Conservation (phyloP, 2,329 filamentous ascomycete species). For the Ophiocordyceps unilateralis region DNA sequence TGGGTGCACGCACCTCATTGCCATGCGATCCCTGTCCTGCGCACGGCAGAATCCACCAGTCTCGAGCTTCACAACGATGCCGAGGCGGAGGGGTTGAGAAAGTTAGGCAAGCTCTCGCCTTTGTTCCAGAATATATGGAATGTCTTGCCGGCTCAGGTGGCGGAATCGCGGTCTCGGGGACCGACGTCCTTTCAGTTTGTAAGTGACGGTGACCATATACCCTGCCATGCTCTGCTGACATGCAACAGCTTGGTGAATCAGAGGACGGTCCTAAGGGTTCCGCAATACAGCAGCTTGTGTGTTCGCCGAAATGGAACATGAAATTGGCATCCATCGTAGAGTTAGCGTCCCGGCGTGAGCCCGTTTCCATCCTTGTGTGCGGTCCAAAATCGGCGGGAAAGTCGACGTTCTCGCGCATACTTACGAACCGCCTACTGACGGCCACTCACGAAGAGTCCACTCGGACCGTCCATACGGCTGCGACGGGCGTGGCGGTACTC, state of each 20-base stretch:
- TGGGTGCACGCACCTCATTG: conserved; percentile 52
- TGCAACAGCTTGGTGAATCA: conserved; percentile 31
- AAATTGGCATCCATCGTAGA: conserved; percentile 29
- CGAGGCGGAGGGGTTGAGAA: conserved; percentile 27
- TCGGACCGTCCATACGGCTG: conserved; percentile 1
- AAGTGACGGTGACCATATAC: conserved; percentile 5
- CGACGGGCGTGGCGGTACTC: conserved; percentile 34
- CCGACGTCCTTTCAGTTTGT: conserved; percentile 32
- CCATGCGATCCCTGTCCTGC: conserved; percentile 51
- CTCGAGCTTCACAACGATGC: conserved; percentile 41
- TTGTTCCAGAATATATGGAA: conserved; percentile 53
- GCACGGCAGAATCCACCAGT: conserved; percentile 28
- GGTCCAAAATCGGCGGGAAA: conserved; percentile 61
- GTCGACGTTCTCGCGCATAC: conserved; percentile 52
- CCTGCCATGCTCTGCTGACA: conserved; percentile 5
- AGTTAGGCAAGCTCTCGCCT: conserved; percentile 44
- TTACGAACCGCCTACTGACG: conserved; percentile 51
- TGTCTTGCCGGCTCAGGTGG: conserved; percentile 14
- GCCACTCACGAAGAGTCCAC: conserved; percentile 6
- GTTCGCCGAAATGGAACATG: conserved; percentile 43
- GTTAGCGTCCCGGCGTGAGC: conserved; percentile 13
- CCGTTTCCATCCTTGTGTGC: conserved; percentile 37
- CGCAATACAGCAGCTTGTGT: conserved; percentile 35
- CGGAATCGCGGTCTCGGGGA: conserved; percentile 5
- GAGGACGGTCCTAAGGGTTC: conserved; percentile 31